These are phyloP conservation scores for Moricandia moricandioides DNA, from an alignment of 345 rosid species.

Conservation along the genomic window DNA sequence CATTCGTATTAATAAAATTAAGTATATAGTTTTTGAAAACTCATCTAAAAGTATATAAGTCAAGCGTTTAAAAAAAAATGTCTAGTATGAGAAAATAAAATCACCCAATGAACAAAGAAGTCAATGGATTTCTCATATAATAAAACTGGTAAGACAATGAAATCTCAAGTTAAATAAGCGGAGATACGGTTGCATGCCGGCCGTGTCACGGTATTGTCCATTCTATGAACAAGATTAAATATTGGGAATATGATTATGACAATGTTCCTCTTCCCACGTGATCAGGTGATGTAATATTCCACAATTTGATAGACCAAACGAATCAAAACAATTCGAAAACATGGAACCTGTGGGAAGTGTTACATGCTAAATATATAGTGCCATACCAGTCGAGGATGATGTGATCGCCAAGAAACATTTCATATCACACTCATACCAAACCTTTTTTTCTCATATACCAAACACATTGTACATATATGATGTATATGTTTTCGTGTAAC, in stretches of 20 bases:
- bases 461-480: no score
- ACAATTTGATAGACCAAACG: background rate
- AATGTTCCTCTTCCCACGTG: background rate
- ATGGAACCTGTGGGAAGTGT: background rate
- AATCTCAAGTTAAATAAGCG: background rate
- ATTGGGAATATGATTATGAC: background rate
- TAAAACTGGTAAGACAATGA: background rate
- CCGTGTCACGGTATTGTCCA: background rate
- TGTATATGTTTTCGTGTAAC: no score
- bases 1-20: background rate
- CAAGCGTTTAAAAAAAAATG: background rate
- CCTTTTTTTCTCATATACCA: no score
- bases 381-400: background rate
- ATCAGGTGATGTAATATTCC: no score
- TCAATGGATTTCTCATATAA: background rate
- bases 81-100: background rate
- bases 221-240: background rate
- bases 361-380: background rate
- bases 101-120: background rate
- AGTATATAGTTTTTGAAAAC: background rate
- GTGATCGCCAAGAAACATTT: background rate
- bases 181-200: background rate
- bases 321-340: background rate
- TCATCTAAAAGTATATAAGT: background rate
- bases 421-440: background rate